Conservation (phyloP, 2,329 filamentous ascomycete species). For the Cadophora luteo-olivacea region DNA sequence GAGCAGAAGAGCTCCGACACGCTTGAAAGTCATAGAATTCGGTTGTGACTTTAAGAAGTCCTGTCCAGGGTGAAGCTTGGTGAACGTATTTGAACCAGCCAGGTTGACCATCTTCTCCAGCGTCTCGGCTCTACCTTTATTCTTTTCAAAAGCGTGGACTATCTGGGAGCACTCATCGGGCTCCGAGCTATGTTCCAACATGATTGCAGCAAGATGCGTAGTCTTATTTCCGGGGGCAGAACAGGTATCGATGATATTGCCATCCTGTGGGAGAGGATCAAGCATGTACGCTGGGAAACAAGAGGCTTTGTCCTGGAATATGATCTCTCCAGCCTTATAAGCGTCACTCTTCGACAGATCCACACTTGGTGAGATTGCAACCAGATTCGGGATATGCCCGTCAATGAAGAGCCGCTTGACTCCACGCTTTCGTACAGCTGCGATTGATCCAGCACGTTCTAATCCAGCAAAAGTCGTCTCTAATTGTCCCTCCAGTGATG, state of each 20-base stretch:
- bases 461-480: conserved; percentile 74
- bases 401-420: conserved; percentile 73
- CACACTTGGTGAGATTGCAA: conserved; percentile 75
- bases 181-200: conserved; percentile 50
- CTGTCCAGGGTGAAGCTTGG: conserved; percentile 73
- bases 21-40: conserved; percentile 60
- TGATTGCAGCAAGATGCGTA: conserved; percentile 84
- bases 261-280: conserved; percentile 68
- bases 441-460: conserved; percentile 59
- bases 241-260: conserved; percentile 89
- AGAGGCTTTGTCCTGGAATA: conserved; percentile 95
- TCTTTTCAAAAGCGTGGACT: conserved; percentile 84
- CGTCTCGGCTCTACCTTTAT: conserved; percentile 72
- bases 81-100: conserved; percentile 72
- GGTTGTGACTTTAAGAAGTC: conserved; percentile 86
- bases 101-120: conserved; percentile 83
- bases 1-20: conserved; percentile 83
- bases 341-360: conserved; percentile 77
- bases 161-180: conserved; percentile 46
- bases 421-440: conserved; percentile 57
- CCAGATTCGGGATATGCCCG: conserved; percentile 78
- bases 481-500: conserved; percentile 75
- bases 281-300: conserved; percentile 95
- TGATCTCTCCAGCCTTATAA: conserved; percentile 79
- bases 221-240: conserved; percentile 98